phyloP scores from a whole-genome alignment of 371 early-diverging fungal species.

The Rhizopus delemar region DNA sequence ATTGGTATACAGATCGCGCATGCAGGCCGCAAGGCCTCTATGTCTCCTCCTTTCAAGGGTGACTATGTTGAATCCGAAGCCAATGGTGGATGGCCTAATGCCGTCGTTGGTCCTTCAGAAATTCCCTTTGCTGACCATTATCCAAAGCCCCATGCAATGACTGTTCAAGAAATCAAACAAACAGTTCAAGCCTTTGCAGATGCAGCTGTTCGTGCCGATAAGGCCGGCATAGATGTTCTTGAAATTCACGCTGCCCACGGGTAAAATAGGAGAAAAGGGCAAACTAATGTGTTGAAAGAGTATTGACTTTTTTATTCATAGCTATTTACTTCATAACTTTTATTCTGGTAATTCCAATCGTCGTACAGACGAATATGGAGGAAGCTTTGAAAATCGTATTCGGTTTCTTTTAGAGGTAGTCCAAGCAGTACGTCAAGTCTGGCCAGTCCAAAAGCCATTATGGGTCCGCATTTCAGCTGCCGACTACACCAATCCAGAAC shows the following conservation, averaged over 20 bases:
- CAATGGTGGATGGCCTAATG: slow-evolving; percentile 82
- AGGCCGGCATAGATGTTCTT: slow-evolving; percentile 83
- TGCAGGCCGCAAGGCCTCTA: slow-evolving; percentile 81
- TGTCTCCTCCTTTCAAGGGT: slow-evolving; percentile 58
- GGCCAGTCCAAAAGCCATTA: slow-evolving; percentile 78
- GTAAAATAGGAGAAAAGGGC: slow-evolving; percentile 45
- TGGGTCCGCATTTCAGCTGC: slow-evolving; percentile 78
- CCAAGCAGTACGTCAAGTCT: slow-evolving; percentile 64
- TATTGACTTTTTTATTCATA: slow-evolving; percentile 65
- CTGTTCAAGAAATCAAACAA: slow-evolving; percentile 63
- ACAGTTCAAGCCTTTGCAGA: slow-evolving; percentile 65
- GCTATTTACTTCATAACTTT: slow-evolving; percentile 81
- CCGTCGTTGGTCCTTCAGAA: slow-evolving; percentile 73
- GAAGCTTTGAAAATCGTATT: slow-evolving; percentile 74
- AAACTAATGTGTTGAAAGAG: slow-evolving; percentile 61
- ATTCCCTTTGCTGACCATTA: slow-evolving; percentile 49
- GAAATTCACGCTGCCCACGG: slow-evolving; percentile 82
- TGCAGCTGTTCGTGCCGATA: slow-evolving; percentile 71
- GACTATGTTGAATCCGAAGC: slow-evolving; percentile 57
- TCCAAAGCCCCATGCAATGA: slow-evolving; percentile 63
- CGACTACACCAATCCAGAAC: slow-evolving; percentile 55
- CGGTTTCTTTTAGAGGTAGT: slow-evolving; percentile 68
- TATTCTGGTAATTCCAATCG: slow-evolving; percentile 79
- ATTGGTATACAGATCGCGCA: slow-evolving; percentile 81
- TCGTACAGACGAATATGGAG: slow-evolving; percentile 84